phyloP scores from a whole-genome alignment of 495 filamentous ascomycete species.

The Penicillium argentinense region DNA sequence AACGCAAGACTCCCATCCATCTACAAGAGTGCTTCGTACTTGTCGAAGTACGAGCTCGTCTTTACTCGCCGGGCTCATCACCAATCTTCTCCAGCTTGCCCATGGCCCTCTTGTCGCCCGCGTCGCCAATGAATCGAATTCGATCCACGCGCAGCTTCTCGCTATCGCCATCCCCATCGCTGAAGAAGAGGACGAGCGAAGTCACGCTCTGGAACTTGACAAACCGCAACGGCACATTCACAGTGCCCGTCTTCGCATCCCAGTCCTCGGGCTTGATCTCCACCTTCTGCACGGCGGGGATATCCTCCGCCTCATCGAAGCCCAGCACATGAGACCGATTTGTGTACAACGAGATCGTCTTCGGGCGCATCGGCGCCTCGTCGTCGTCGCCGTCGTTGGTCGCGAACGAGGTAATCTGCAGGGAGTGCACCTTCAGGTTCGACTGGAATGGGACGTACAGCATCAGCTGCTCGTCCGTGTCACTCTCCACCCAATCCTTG shows the following conservation, averaged over 20 bases:
- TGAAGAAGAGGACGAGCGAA: constrained; percentile 83
- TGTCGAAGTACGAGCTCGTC: too few species aligned
- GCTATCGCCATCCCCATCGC: constrained; percentile 79
- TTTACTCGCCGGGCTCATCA: constrained; percentile 67
- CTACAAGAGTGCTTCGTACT: too few species aligned
- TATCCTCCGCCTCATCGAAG: constrained; percentile 93
- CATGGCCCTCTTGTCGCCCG: constrained; percentile 88
- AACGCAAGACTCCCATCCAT: too few species aligned
- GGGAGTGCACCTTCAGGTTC: constrained; percentile 84
- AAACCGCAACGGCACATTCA: constrained; percentile 78
- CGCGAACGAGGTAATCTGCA: constrained; percentile 84
- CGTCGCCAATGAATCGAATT: constrained; percentile 82
- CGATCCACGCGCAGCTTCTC: constrained; percentile 89
- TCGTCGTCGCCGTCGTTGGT: constrained; percentile 63
- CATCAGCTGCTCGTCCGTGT: constrained; percentile 98
- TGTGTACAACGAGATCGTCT: constrained; percentile 76
- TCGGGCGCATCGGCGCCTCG: constrained; percentile 81
- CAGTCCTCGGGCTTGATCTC: constrained; percentile 74
- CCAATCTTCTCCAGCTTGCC: constrained; percentile 96
- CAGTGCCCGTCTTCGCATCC: constrained; percentile 82
- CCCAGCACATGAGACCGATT: constrained; percentile 87
- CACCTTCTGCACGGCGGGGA: constrained; percentile 72
- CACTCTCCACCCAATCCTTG: constrained; percentile 93
- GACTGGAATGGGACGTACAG: constrained; percentile 89
- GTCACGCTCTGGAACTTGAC: constrained; percentile 96